These are phyloP conservation scores for Epichloe sp. DNA, from an alignment of 2,329 filamentous ascomycete genomes.

Conservation along the genomic window DNA sequence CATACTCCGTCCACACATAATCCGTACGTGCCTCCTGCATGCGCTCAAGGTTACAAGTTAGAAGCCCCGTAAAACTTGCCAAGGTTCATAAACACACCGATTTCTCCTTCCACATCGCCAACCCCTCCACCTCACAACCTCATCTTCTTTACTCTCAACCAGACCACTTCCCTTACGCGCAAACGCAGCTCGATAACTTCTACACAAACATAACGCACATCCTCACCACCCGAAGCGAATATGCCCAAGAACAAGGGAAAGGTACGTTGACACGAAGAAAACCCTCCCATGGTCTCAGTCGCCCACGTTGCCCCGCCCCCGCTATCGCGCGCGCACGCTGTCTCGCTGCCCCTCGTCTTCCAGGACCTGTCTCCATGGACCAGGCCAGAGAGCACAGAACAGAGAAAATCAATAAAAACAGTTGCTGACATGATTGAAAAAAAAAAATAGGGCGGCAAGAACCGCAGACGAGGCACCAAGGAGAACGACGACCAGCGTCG, in stretches of 20 bases:
- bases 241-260: conserved; percentile 99
- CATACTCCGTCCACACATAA: background rate
- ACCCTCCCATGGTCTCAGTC: background rate
- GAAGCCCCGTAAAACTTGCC: background rate
- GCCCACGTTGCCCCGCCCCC: conserved; percentile 16
- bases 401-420: background rate
- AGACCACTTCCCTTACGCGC: background rate
- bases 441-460: conserved; percentile 77
- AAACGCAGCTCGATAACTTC: background rate
- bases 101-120: background rate
- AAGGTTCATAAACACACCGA: background rate
- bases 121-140: conserved; percentile 3
- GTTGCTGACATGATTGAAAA: conserved; percentile 5
- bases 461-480: conserved; percentile 96
- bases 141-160: background rate
- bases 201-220: background rate
- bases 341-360: background rate
- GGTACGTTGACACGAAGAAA: conserved; percentile 36
- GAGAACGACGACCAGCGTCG: conserved; percentile 99
- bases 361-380: background rate
- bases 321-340: conserved; percentile 5
- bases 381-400: background rate
- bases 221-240: conserved; percentile 17
- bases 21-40: background rate
- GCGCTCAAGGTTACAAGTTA: background rate